Base-by-base conservation (phyloP, 768 basidiomycete species). In the Artomyces pyxidatus region DNA sequence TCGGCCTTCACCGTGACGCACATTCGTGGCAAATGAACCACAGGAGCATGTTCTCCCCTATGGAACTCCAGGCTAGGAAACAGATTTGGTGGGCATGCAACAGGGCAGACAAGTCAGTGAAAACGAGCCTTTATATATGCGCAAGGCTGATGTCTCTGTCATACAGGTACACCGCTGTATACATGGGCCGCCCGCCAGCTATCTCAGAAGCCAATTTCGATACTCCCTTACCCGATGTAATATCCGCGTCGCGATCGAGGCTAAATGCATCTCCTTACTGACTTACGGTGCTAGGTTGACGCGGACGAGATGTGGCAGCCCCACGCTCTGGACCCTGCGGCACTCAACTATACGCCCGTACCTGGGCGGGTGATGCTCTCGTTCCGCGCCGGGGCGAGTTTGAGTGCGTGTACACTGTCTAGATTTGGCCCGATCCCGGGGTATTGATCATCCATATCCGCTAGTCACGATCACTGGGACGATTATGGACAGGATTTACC, bases 81-180 rank as follows among this genome's bases (percentile, higher is more conserved):
- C 84, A 86, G 55, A 83, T 88, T 37, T 90, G 87, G 87, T 88
- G 85, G 83, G 71, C 75, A 14, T 88, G 85, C 59, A 75, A 77
- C 57, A 67, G 82, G 37, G 77, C 78, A 37, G 85, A 90, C 58
- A 76, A 83, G 85, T 86, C 54, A 27, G 75, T 48, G 30, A 23
- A n/a, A n/a, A 29, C 26, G 26, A 39, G 19, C 21, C 28, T 52
- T 55, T 39, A 27, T 47, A n/a, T 51, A 37, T 42, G 17, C 43
- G 21, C 32, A 22, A 29, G 49, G 25, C 44, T 22, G 35, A 17
- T 30, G 19, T 26, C 21, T 37, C 30, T 47, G 47, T 43, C 48
- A 52, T 28, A 19, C 50, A 83, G 85, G 61, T 79, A 84, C 62
- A 79, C 80, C 3, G 84, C 83, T 21, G 71, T 84, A 27, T 89